Evolutionary conservation across 179 eudicot genomes (phyloP), one percentile per base, ranked within the genome.

Genomic region (Spergularia azorica): DNA sequence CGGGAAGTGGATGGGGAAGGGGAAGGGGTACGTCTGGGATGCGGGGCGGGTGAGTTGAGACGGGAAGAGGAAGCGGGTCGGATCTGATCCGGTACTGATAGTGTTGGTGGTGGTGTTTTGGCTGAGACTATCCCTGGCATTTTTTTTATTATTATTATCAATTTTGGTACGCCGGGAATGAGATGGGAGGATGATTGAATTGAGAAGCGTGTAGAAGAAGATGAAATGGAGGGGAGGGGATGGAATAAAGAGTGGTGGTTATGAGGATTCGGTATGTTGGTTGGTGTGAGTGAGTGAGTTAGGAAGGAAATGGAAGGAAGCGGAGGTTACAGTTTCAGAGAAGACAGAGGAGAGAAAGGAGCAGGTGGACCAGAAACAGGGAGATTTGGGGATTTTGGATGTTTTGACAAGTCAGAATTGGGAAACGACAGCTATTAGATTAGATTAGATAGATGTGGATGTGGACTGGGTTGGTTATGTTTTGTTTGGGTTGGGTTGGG

Each of bases 71-170:
- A 52, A 2, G 71, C 77, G 15, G 86, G 71, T 7, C 89, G 93
- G 87, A 82, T 88, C 86, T 86, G 93, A 55, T 72, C 79, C 72
- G 84, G 72, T 48, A 93, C 80, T 16, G 93, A 84, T 61, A 92
- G 85, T 39, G 90, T 81, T 18, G 92, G 87, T 7, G 97, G 94
- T 9, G 98, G 98, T 3, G 97, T 91, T 71, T 93, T 90, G 39
- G 91, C 92, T 2, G 98, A 92, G 51, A 94, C 97, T 52, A 94
- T 60, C 1, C 99, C 98, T 8, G 99, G 97, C 99, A 95, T 94
- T 73, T 64, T 85, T 13, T 2, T 41, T 41, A n/a, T 11, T 1
- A 26, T 26, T 26, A 2, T 26, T n/a, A n/a, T n/a, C n/a, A n/a
- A n/a, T n/a, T n/a, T n/a, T n/a, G n/a, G n/a, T n/a, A n/a, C n/a